Base-by-base conservation (phyloP, 768 basidiomycete genomes). In the Amanita thiersii region DNA sequence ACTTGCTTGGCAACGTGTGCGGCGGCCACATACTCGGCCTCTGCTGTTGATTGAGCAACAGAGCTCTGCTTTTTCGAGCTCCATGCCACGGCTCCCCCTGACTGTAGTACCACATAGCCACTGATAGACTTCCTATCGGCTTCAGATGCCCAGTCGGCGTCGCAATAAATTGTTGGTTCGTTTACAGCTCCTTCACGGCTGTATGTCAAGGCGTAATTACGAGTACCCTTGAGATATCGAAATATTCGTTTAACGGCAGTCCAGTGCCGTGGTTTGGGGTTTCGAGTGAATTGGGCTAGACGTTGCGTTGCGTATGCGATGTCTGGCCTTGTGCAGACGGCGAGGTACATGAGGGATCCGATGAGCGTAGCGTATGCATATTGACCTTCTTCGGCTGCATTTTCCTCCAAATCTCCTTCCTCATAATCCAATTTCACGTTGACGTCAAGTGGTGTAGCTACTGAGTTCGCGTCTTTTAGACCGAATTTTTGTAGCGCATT, bases 21-120 rank as follows among this genome's bases (percentile, higher is more conserved):
- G 0, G 56, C 50, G 3, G 69, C 65, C 31, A 70, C 63, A 49
- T 73, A 71, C 49, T 74, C 69, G 1, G 70, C 64, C 50, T 72
- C 65, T 7, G 51, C 47, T 0, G 57, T 51, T 4, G 61, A 64
- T 6, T 52, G 36, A 0, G 59, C 52, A 11, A 62, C 49, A 0
- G 52, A 59, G n/a, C 51, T 43, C 38, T 70, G 68, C 34, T 59
- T 59, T 37, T 55, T 58, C 10, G 57, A 56, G 14, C 45, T 55
- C 61, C 63, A 66, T 0, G 58, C 30, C 1, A 50, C 29, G 1
- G 49, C 43, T 33, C 47, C 44, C 3, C 49, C 46, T 6, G 40
- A 37, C 1, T 48, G 15, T 5, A 29, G 32, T 3, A 50, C 11
- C 0, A 52, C 39, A 31, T 52, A 52, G 1, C 51, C 46, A 25